Conservation (phyloP, 2,329 filamentous ascomycete species). For the Aschersonia sp. region DNA sequence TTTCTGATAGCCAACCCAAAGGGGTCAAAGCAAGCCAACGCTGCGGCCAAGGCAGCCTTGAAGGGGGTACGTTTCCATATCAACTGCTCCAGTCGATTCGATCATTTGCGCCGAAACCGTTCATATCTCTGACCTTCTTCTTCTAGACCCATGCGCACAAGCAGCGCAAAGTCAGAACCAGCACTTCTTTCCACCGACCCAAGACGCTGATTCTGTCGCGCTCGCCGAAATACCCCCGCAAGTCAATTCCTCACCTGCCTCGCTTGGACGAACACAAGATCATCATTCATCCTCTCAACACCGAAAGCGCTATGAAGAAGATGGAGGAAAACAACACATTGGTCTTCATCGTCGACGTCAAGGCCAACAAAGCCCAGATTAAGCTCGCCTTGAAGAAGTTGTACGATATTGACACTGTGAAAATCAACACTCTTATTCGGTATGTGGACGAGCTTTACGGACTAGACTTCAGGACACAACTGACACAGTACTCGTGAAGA, state of each 20-base stretch:
- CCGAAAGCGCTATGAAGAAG: constrained; percentile 99
- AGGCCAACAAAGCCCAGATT: constrained; percentile 99
- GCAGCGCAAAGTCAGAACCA: constrained; percentile 82
- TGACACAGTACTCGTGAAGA: constrained; percentile 19
- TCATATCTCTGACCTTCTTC: not conserved
- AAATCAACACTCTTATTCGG: constrained; percentile 99
- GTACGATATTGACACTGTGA: constrained; percentile 94
- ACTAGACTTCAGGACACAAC: not conserved
- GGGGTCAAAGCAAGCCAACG: constrained; percentile 74
- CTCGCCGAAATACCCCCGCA: constrained; percentile 90
- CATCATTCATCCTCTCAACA: constrained; percentile 97
- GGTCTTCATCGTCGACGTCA: constrained; percentile 91
- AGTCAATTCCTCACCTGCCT: constrained; percentile 78
- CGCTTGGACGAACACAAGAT: constrained; percentile 97
- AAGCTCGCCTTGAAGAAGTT: constrained; percentile 97
- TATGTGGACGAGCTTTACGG: constrained; percentile 26
- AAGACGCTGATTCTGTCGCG: constrained; percentile 92
- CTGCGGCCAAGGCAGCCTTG: constrained; percentile 90
- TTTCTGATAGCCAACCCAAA: constrained; percentile 40
- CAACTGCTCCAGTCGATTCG: too few species aligned
- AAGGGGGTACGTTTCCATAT: constrained; percentile 51
- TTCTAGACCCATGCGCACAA: constrained; percentile 52
- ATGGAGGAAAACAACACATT: constrained; percentile 99
- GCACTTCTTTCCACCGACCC: constrained; percentile 92
- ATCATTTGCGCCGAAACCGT: too few species aligned